Evolutionary conservation across 2,329 filamentous ascomycete species (phyloP), one percentile per base, ranked within the genome.

Genomic region (Domatiomyces globalis): DNA sequence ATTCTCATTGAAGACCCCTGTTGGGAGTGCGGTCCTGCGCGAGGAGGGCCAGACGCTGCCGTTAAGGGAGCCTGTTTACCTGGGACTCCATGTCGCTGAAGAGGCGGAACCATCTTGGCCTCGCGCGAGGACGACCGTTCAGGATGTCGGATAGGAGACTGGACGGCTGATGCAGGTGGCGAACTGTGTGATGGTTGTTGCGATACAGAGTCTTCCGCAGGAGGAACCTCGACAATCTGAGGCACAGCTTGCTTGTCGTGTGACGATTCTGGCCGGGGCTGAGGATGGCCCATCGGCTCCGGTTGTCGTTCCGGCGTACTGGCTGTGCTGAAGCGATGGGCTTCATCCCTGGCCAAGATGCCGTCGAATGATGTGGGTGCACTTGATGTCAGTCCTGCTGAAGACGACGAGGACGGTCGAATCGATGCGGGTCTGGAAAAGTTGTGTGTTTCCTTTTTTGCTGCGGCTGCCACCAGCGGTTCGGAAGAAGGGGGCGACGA

Each of bases 241-340:
- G 77, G 78, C 12, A 79, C 68, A 19, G 63, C 62, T 55, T 68
- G 66, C 54, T 67, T 63, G 49, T 74, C 72, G 10, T 73, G 69
- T 33, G 76, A 71, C 50, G 73, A 64, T 29, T 72, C 78, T 6
- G 76, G 77, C 25, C 75, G 71, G 5, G 75, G 78, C 56, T 77
- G 78, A 9, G 73, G 74, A 49, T 72, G 74, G 56, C 77, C 73
- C 17, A 74, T 70, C 4, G 78, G 79, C 51, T 79, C 74, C 62
- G 79, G 79, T 51, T 72, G 67, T 50, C 70, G 48, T 19, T 59
- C 58, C 12, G 65, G 63, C 56, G 67, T 71, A 56, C 65, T 66
- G 55, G 66, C 60, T 22, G 61, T 56, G 55, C 61, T 65, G 19
- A 59, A 61, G 58, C 59, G 45, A 33, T 47, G 25, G 20, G 7